Evolutionary conservation across 768 basidiomycete genomes (phyloP).

Genomic region (Russula virescens): DNA sequence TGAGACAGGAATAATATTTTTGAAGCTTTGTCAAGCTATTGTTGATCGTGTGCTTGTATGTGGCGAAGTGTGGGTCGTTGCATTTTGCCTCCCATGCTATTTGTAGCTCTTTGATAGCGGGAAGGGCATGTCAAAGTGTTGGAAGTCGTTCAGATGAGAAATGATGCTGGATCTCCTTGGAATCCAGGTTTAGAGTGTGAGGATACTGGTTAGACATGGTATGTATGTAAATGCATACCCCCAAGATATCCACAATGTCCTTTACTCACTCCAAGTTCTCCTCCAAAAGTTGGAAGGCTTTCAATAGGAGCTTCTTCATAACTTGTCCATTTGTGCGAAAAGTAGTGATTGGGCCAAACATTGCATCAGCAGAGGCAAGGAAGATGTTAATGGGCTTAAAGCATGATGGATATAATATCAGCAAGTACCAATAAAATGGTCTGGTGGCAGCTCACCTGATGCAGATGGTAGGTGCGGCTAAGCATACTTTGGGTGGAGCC

Average conservation of each 20-base stretch:
- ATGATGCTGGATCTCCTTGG: constrained; percentile 28
- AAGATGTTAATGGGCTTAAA: not conserved
- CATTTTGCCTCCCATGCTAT: not conserved
- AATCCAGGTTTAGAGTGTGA: too few relatives aligned
- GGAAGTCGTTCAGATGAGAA: constrained; percentile 28
- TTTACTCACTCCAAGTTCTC: not conserved
- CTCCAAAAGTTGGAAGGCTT: not conserved
- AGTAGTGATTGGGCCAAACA: not conserved
- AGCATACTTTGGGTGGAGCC: not conserved
- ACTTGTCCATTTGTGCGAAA: not conserved
- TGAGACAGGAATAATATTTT: not conserved
- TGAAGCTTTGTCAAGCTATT: constrained; percentile 11
- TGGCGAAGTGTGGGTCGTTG: not conserved
- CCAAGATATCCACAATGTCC: not conserved
- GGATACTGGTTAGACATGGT: too few relatives aligned
- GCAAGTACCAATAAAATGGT: too few relatives aligned
- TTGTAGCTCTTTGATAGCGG: constrained; percentile 29
- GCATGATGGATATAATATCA: too few relatives aligned
- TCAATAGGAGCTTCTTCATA: not conserved
- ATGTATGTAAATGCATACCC: too few relatives aligned
- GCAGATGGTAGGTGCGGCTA: not conserved
- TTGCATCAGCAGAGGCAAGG: not conserved
- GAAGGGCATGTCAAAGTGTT: constrained; percentile 30
- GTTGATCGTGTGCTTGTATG: not conserved
- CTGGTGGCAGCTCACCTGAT: not conserved